These are phyloP conservation scores for Aotearoamyces nothofagi DNA, from an alignment of 2,329 filamentous ascomycete species.

Conservation along the genomic window DNA sequence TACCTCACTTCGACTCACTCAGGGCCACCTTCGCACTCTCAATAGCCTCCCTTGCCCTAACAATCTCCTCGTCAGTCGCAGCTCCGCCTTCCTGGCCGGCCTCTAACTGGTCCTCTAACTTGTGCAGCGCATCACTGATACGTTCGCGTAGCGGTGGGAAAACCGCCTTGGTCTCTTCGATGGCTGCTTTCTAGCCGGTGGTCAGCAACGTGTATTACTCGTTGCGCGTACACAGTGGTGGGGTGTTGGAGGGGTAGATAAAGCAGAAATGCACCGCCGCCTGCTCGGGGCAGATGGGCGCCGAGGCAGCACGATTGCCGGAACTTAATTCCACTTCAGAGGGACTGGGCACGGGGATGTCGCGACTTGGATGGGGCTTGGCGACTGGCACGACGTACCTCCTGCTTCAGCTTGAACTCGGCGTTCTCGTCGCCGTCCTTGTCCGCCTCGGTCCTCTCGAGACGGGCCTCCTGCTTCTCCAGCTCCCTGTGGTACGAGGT, in stretches of 20 bases:
- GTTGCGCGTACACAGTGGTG: too few species aligned
- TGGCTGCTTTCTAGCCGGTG: constrained; percentile 27
- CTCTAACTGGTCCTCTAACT: constrained; percentile 64
- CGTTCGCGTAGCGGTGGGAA: constrained; percentile 58
- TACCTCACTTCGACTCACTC: not conserved
- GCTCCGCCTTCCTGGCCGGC: constrained; percentile 33
- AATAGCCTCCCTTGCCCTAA: constrained; percentile 31
- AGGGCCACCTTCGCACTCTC: constrained; percentile 35
- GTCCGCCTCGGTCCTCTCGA: constrained; percentile 39
- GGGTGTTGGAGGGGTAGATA: too few species aligned
- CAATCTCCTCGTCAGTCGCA: constrained; percentile 31
- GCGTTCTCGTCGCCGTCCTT: constrained; percentile 49
- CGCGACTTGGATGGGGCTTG: too few species aligned
- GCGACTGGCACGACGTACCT: too few species aligned
- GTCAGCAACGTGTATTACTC: not conserved
- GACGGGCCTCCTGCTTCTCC: constrained; percentile 53
- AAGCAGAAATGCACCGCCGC: too few species aligned
- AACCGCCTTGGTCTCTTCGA: constrained; percentile 78
- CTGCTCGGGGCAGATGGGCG: too few species aligned
- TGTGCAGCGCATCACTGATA: constrained; percentile 55
- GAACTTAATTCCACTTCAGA: too few species aligned
- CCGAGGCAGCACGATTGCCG: too few species aligned
- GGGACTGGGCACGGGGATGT: too few species aligned
- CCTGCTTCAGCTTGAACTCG: constrained; percentile 69
- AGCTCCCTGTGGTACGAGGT: constrained; percentile 80